These are phyloP conservation scores for Eucalyptus regnans DNA, from an alignment of 345 rosid species.

Conservation along the genomic window DNA sequence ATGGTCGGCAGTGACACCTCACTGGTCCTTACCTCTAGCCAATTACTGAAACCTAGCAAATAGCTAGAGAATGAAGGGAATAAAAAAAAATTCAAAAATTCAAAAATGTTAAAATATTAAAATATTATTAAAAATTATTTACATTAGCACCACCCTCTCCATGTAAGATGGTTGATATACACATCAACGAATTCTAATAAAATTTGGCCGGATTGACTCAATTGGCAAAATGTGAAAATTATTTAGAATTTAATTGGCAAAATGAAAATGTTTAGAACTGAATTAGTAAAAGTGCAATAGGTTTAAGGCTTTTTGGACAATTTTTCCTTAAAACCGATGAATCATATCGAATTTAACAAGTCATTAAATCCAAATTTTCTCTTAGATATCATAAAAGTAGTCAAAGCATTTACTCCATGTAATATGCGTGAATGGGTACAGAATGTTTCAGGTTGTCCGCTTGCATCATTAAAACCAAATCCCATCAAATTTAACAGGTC, in stretches of 20 bases:
- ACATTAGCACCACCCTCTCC: too few species aligned
- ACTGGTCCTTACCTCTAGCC: background rate
- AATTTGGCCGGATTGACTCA: background rate
- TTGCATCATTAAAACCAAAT: background rate
- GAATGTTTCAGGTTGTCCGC: background rate
- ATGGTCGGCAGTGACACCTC: accelerated
- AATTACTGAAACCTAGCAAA: background rate
- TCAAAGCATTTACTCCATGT: background rate
- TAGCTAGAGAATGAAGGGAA: background rate
- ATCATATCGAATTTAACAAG: background rate
- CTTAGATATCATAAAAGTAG: too few species aligned
- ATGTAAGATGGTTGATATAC: too few species aligned
- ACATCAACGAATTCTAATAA: background rate
- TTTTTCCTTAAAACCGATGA: background rate
- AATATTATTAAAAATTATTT: too few species aligned
- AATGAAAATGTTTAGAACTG: too few species aligned
- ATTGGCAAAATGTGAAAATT: too few species aligned
- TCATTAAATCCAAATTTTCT: background rate
- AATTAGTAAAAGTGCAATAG: too few species aligned
- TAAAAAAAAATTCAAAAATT: too few species aligned
- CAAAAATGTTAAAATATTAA: too few species aligned
- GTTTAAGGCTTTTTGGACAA: too few species aligned
- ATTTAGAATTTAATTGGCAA: too few species aligned
- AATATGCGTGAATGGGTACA: background rate
- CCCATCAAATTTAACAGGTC: background rate